Base-by-base conservation (phyloP, 805 yeast species). In the Hanseniaspora guilliermondii region DNA sequence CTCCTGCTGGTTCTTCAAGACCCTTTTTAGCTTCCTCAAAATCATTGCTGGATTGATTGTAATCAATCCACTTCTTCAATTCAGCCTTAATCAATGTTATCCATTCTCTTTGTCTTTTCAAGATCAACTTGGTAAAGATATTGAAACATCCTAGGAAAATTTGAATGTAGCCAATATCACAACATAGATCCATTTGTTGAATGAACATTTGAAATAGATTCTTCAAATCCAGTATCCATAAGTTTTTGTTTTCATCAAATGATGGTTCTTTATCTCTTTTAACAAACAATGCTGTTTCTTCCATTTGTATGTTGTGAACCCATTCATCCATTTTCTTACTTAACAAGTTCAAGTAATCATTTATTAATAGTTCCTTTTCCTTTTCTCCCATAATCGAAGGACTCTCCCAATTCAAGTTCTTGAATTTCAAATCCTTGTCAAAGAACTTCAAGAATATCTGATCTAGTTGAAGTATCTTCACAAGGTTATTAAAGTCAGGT, bases 111-210 rank as follows among this genome's bases (percentile, higher is more conserved):
- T 85, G 87, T 58, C 95, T 73, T 53, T 73, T 67, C 48, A 76
- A 70, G 57, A 87, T 72, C 49, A 85, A 71, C 6, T 69, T 71
- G 33, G 83, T 77, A 73, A 88, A 85, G 56, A 82, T 80, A 52
- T 76, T 81, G 16, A 87, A 78, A 12, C 87, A 93, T 24, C 91
- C 93, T 12, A 82, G 80, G 35, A 87, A 71, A 27, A 87, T 84
- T 58, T 82, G 76, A 6, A 88, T 87, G 66, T 85, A 88, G 3
- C 87, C 86, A 3, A 91, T 80, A 33, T 83, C 89, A 0, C 88
- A 85, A 0, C 95, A 93, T 6, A 85, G 89, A 58, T 85, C 94
- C 16, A 87, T 82, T 65, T 88, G 95, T 63, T 87, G 95, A n/a
- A 83, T 81, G 56, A 87, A 78, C 82, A 87, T 83, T 58, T 85